Evolutionary conservation across 345 rosid genomes (phyloP), one percentile per base, ranked within the genome.

Genomic region (Kandelia obovata): DNA sequence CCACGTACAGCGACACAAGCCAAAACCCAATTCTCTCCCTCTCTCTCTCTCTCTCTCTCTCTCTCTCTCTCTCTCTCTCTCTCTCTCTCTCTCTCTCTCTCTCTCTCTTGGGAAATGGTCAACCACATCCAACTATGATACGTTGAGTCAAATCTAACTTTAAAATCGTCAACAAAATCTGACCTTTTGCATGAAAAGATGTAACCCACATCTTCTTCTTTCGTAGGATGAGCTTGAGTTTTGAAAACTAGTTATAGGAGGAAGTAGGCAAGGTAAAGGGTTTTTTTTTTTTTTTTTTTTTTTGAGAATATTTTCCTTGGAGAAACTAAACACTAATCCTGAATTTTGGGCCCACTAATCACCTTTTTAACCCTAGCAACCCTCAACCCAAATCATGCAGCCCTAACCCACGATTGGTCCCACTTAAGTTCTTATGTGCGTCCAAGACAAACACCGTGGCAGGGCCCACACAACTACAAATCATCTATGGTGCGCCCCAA

Each of bases 401-500:
- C 60, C 28, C 56, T 63, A 62, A 73, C 67, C 77, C 69, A 65
- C 34, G 75, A 73, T 52, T 71, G 83, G 79, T 30, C 85, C 84
- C 76, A 78, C 75, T 62, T 68, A 75, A 80, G 39, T 73, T 62
- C 49, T 69, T 39, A 64, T 66, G 76, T 59, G 71, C 28, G 71
- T 70, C 89, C 82, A 34, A 34, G 84, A 83, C 84, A 81, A 66
- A 82, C 82, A 73, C 84, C 81, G 47, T 81, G 78, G 79, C 67
- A 23, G 85, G 88, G 32, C 75, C 88, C 80, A 80, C 71, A 56
- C 68, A 74, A 61, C 80, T 74, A 66, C 83, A 75, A 83, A 73
- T 80, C 78, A 79, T 85, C 83, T 65, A 58, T 68, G 30, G 75
- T 82, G 92, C 77, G 81, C 83, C 89, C 87, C 52, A 79, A 80